phyloP scores from a whole-genome alignment of 495 filamentous ascomycete species.

The Annulohypoxylon moriforme region DNA sequence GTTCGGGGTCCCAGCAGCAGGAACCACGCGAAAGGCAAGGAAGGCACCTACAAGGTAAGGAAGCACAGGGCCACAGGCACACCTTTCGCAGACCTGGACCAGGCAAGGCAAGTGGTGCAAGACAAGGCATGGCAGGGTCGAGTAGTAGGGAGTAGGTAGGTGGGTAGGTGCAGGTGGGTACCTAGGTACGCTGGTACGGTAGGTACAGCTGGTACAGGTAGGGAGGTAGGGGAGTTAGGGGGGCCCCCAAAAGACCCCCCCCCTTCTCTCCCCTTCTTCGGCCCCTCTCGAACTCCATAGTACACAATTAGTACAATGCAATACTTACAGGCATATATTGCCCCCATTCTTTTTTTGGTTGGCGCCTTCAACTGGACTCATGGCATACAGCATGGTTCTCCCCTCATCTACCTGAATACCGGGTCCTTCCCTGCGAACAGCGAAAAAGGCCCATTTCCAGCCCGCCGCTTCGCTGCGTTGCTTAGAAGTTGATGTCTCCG shows the following conservation, averaged over 20 bases:
- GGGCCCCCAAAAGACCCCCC: constrained; percentile 12
- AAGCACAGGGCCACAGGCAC: constrained; percentile 6
- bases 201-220: too few relatives aligned
- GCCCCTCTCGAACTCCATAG: constrained; percentile 31
- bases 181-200: too few relatives aligned
- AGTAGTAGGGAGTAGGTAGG: not conserved
- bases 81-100: not conserved
- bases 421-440: constrained; percentile 33
- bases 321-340: constrained; percentile 31
- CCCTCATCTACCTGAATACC: constrained; percentile 47
- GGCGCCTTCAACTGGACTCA: constrained; percentile 28
- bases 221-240: not conserved
- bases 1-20: constrained; percentile 23
- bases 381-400: constrained; percentile 37
- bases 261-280: constrained; percentile 17
- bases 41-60: constrained; percentile 13
- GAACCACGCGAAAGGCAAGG: constrained; percentile 39
- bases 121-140: not conserved
- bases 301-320: constrained; percentile 23
- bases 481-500: constrained; percentile 21
- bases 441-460: constrained; percentile 35
- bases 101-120: not conserved
- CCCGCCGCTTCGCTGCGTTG: constrained; percentile 14
- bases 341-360: constrained; percentile 32
- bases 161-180: too few relatives aligned